These are phyloP conservation scores for Albizia julibrissin DNA, from an alignment of 306 rosid genomes.

Conservation along the genomic window DNA sequence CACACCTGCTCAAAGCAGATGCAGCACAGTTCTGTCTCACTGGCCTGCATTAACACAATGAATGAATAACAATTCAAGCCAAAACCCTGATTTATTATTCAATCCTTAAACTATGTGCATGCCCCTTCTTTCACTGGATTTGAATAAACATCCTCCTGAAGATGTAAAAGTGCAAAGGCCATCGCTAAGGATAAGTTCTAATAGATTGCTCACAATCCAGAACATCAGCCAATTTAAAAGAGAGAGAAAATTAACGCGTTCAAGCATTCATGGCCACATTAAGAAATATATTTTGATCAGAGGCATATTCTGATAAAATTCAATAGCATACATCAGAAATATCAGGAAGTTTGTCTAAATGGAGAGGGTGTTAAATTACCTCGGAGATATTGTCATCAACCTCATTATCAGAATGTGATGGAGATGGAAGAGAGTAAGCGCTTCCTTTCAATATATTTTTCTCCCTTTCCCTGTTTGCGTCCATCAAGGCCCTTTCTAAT, in stretches of 20 bases:
- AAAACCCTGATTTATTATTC: neutral
- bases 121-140: neutral
- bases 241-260: neutral
- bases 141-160: neutral
- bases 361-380: conserved; percentile 47
- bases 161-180: neutral
- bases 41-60: conserved; percentile 58
- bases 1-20: conserved; percentile 95
- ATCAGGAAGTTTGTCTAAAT: neutral
- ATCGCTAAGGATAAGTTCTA: conserved; percentile 4
- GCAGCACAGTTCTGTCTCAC: conserved; percentile 83
- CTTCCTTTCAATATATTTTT: conserved; percentile 75
- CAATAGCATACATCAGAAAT: neutral
- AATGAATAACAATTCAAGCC: conserved; percentile 18
- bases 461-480: conserved; percentile 88
- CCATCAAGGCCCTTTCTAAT: conserved; percentile 84
- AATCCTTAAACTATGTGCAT: neutral
- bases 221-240: neutral
- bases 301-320: conserved; percentile 1
- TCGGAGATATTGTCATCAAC: conserved; percentile 68
- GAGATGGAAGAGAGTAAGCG: conserved; percentile 59
- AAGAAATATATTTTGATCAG: neutral
- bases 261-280: neutral
- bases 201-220: neutral
- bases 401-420: conserved; percentile 59